Base-by-base conservation (phyloP, 192 early-diverging fungal genomes). In the Kickxella alabastrina region DNA sequence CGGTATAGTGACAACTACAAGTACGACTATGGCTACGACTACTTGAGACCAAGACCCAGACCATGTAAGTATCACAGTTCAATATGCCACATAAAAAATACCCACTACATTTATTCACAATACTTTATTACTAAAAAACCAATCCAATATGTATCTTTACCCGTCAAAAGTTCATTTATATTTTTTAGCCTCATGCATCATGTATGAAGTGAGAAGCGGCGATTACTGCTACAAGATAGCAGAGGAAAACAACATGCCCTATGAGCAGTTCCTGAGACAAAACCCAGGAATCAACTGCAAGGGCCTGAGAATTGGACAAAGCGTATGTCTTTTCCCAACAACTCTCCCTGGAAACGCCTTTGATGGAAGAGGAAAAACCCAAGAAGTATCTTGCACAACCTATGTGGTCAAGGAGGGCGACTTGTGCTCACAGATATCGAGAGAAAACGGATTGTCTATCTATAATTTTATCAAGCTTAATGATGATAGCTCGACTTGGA, bases 151-250 rank as follows among this genome's bases (percentile, higher is more conserved):
- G n/a, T n/a, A n/a, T n/a, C n/a, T n/a, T n/a, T n/a, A n/a, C n/a
- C n/a, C n/a, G n/a, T n/a, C n/a, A n/a, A n/a, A n/a, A n/a, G n/a
- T n/a, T n/a, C n/a, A n/a, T n/a, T n/a, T n/a, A n/a, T n/a, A n/a
- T n/a, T n/a, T n/a, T n/a, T n/a, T n/a, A n/a, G n/a, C n/a, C n/a
- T n/a, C 43, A 5, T 71, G 68, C 17, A 59, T 73, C 25, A 49
- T 73, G 62, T 73, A 73, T 24, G 69, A 73, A 32, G 62, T 73
- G 15, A 55, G 27, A 19, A 53, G 40, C 1, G 69, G 69, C 27
- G 69, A 73, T 54, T 73, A 73, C 41, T 73, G 69, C 58, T 73
- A 73, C 62, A 73, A 65, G 44, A 73, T 73, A 21, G 69, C 69
- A 4, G 17, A 7, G 0, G 18, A 19, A 40, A 73, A 73, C 44